Evolutionary conservation across 1,139 yeast genomes (phyloP).

Genomic region (Pneumocystis canis): DNA sequence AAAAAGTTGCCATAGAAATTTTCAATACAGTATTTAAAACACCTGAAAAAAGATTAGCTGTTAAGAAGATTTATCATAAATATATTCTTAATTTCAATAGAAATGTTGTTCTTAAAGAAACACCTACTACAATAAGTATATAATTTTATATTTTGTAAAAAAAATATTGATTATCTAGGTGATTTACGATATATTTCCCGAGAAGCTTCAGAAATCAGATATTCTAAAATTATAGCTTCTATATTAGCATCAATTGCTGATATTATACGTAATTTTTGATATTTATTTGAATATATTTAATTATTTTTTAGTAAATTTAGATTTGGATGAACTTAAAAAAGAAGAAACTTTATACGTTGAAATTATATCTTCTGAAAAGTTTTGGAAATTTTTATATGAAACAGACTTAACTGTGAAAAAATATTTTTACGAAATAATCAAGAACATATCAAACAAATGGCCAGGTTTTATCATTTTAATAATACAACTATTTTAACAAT

Average conservation of each 20-base stretch:
- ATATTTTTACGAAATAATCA: not conserved
- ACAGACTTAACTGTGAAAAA: not conserved
- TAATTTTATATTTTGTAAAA: slow-evolving; percentile 5
- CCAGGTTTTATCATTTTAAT: not conserved
- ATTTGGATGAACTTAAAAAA: not conserved
- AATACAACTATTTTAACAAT: not conserved
- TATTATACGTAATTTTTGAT: not conserved
- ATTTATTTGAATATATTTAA: not conserved
- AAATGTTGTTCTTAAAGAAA: slow-evolving; percentile 2
- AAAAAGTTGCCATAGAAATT: slow-evolving; percentile 4
- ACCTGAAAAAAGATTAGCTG: not conserved
- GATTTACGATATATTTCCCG: slow-evolving; percentile 9
- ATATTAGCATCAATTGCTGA: not conserved
- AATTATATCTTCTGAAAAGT: not conserved
- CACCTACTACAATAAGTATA: slow-evolving; percentile 8
- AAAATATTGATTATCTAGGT: slow-evolving; percentile 6
- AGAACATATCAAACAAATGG: not conserved
- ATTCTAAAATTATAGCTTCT: slow-evolving; percentile 1
- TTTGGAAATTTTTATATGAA: slow-evolving; percentile 5
- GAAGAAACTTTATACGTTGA: not conserved
- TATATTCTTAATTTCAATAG: slow-evolving; percentile 1
- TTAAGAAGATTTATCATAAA: not conserved
- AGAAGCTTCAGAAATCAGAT: slow-evolving; percentile 12
- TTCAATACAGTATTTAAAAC: slow-evolving; percentile 5
- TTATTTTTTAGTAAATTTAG: not conserved